These are phyloP conservation scores for Austropuccinia psidii DNA, from an alignment of 1,284 basidiomycete species.

Conservation along the genomic window DNA sequence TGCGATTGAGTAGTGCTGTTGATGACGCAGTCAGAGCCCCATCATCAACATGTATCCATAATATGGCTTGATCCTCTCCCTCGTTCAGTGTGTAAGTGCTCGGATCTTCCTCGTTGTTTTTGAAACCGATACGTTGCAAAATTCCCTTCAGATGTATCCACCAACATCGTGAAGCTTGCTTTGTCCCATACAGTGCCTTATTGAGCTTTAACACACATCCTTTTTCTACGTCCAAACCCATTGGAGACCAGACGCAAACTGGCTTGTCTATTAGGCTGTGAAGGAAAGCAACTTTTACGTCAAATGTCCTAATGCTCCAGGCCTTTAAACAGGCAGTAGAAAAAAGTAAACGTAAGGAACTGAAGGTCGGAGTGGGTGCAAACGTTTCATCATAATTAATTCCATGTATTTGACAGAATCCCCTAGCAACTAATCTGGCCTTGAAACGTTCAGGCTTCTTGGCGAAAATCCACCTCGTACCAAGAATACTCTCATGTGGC, in stretches of 20 bases:
- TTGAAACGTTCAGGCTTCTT: too few relatives aligned
- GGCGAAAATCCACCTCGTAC: too few relatives aligned
- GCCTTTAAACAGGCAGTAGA: too few relatives aligned
- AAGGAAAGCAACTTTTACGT: background rate
- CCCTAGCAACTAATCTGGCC: too few relatives aligned
- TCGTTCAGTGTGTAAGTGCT: background rate
- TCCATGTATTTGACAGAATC: too few relatives aligned
- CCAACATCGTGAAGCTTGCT: constrained; percentile 1
- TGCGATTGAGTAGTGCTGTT: background rate
- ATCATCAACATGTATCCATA: background rate
- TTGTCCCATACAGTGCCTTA: background rate
- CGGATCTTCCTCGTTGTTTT: background rate
- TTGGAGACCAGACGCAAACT: background rate
- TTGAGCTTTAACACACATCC: background rate
- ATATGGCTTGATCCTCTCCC: background rate
- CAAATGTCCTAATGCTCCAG: background rate
- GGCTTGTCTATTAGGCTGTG: background rate
- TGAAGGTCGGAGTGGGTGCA: too few relatives aligned
- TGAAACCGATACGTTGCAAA: background rate
- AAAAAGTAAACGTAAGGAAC: too few relatives aligned
- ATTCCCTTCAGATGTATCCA: background rate
- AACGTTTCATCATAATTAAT: too few relatives aligned
- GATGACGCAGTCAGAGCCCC: background rate
- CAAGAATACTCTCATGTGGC: too few relatives aligned
- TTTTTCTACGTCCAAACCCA: background rate